These are phyloP conservation scores for Aspergillus ostianus DNA, from an alignment of 495 filamentous ascomycete genomes.

Conservation along the genomic window DNA sequence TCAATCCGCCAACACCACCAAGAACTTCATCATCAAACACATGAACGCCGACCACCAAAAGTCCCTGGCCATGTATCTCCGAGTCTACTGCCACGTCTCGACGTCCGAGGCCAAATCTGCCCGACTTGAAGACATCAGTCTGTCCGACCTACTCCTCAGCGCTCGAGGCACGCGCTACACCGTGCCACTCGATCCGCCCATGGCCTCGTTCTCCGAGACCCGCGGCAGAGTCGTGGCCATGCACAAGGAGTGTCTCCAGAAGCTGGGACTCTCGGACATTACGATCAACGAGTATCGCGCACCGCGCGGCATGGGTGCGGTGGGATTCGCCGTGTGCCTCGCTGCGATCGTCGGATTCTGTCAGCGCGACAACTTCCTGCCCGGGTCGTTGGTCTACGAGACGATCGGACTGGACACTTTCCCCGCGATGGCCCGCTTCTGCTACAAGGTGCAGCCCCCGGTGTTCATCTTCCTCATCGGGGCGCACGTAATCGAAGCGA, in stretches of 20 bases:
- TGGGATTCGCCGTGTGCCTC: slow-evolving; percentile 47
- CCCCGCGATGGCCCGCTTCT: slow-evolving; percentile 51
- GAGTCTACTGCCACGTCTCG: slow-evolving; percentile 55
- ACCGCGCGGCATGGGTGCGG: slow-evolving; percentile 36
- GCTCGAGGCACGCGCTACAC: slow-evolving; percentile 46
- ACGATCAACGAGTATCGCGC: slow-evolving; percentile 54
- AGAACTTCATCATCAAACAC: slow-evolving; percentile 67
- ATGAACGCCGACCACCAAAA: slow-evolving; percentile 76
- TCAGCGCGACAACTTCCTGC: slow-evolving; percentile 50
- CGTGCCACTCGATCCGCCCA: slow-evolving; percentile 61
- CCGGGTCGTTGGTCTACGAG: slow-evolving; percentile 55
- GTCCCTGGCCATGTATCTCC: slow-evolving; percentile 65
- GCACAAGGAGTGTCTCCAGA: slow-evolving; percentile 56
- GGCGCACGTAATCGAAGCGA: slow-evolving; percentile 55
- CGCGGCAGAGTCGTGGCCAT: slow-evolving; percentile 66
- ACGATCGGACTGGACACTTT: slow-evolving; percentile 39
- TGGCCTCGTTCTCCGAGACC: slow-evolving; percentile 58
- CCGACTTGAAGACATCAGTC: slow-evolving; percentile 57
- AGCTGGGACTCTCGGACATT: slow-evolving; percentile 54
- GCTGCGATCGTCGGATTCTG: slow-evolving; percentile 44
- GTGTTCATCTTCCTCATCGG: slow-evolving; percentile 46
- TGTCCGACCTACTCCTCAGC: slow-evolving; percentile 54
- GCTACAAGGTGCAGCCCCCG: slow-evolving; percentile 45
- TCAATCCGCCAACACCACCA: slow-evolving; percentile 24
- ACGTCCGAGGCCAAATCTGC: slow-evolving; percentile 47